Base-by-base conservation (phyloP, 2,329 filamentous ascomycete species). In the Stachybotrys echinatus region DNA sequence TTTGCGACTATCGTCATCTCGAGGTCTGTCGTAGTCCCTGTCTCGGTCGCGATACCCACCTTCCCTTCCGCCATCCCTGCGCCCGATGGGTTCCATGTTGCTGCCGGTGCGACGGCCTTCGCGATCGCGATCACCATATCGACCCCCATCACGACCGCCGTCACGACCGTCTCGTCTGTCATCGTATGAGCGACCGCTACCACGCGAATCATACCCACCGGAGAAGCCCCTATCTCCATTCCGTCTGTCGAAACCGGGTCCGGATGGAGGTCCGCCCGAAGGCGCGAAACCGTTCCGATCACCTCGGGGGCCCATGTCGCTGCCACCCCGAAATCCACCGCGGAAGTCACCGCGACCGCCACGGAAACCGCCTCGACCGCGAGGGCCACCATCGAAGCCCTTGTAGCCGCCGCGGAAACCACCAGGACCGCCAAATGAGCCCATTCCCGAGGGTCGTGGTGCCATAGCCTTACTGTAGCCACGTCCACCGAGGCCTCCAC, bases 401-500 rank as follows among this genome's bases (percentile, higher is more conserved):
- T 73, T 77, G 49, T 66, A 68, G 47, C 75, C 76, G n/a, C 70
- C 70, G 21, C 69, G 65, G 57, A 69, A 73, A 20, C 72, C 68
- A 6, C 73, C 74, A 12, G 65, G 79, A 47, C 82, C 82, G 55
- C 84, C 79, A 67, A 70, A 76, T 27, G 76, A 75, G 27, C 80
- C 82, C 49, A 80, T 81, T 10, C 80, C 77, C 52, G 78, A 87
- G 55, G 89, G 89, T 48, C 89, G 83, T 34, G 87, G 77, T 47
- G 87, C 81, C 56, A 84, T 77, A 17, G 85, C 83, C 70, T 92
- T 95, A 50, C 92, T 97, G 70, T 97, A 97, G 56, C 89, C 88
- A 61, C 94, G 85, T 43, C 92, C 92, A 54, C 94, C 94, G 3
- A 96, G 81, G 44, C 94, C 94, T 57, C 94, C 94, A 51, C 92